Base-by-base conservation (phyloP, 139 green algal genomes). In the Chlamydomonas asymmetrica region DNA sequence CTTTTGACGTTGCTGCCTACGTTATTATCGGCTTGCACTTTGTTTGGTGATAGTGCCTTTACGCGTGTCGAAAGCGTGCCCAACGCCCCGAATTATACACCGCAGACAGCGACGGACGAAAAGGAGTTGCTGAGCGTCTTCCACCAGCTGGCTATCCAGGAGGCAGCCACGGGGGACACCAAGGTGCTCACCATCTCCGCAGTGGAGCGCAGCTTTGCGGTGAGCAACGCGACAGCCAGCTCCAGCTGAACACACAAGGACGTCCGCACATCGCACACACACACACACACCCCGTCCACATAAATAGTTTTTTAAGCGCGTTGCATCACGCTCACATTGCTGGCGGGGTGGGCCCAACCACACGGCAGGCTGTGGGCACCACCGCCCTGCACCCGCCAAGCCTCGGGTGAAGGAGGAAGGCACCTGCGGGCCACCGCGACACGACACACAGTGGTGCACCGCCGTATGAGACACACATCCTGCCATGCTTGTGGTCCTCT, bases 131-230 rank as follows among this genome's bases (percentile, higher is more conserved):
- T 79, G 29, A 38, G 16, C 20, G 73, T 79, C 2, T 79, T 79
- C 73, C 18, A 66, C 10, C 62, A 79, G 62, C 62, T 79, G 16
- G 71, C 71, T 23, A 71, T 71, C 23, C 61, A 64, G 71, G 61
- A n/a, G 34, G 32, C 16, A 63, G 54, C 29, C 59, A 39, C 6
- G n/a, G 59, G 59, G 59, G 34, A 29, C 13, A 5, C 57, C n/a
- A 50, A 50, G 4, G 39, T 67, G 34, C 50, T 79, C 20, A 79
- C 73, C 13, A 37, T 73, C 3, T 22, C 49, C 6, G 73, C 73
- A 2, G 9, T 79, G 40, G 63, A 79, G 37, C 63, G 64, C 32
- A 73, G 73, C 49, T 79, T 79, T 49, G 52, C 69, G 63, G 73
- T 79, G 18, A 2, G 66, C 1, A 20, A 3, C 1, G 35, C 16